Conservation (phyloP, 176 grass and related monocot genomes). For the Eleusine indica region DNA sequence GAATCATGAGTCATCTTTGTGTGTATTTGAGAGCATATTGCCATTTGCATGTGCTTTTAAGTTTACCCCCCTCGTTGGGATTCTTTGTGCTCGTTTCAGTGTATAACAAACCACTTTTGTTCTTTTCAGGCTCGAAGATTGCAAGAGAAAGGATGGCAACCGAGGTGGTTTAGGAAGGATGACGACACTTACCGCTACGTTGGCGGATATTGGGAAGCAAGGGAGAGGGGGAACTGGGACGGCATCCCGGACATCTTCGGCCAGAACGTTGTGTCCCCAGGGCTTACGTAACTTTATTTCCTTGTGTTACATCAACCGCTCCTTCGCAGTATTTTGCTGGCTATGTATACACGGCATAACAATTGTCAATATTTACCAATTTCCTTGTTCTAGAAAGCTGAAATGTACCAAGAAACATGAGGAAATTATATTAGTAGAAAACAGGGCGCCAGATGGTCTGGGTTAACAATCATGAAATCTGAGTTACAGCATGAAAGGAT, state of each 20-base stretch:
- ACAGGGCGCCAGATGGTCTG: not conserved
- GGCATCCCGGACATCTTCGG: conserved; percentile 80
- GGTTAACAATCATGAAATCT: not conserved
- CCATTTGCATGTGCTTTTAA: not conserved
- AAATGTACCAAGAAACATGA: conserved; percentile 17
- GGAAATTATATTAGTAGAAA: conserved; percentile 23
- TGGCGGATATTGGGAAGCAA: conserved; percentile 98
- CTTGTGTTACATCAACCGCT: conserved; percentile 24
- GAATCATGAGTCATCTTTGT: no score
- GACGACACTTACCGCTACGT: conserved; percentile 73
- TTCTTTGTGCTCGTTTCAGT: not conserved
- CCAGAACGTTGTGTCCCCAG: conserved; percentile 43
- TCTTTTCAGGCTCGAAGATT: conserved; percentile 73
- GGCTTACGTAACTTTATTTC: conserved; percentile 30
- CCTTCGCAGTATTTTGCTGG: conserved; percentile 28
- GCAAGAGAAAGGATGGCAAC: conserved; percentile 93
- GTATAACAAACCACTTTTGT: not conserved
- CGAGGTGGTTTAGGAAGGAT: conserved; percentile 90
- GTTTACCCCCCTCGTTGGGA: not conserved
- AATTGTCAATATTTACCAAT: conserved; percentile 26
- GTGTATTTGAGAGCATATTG: not conserved
- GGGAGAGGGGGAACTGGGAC: conserved; percentile 69
- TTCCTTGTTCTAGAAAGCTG: conserved; percentile 27
- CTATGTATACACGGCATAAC: conserved; percentile 25
- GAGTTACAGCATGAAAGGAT: not conserved